Conservation (phyloP, 441 rosid genomes). For the Biscutella laevigata region DNA sequence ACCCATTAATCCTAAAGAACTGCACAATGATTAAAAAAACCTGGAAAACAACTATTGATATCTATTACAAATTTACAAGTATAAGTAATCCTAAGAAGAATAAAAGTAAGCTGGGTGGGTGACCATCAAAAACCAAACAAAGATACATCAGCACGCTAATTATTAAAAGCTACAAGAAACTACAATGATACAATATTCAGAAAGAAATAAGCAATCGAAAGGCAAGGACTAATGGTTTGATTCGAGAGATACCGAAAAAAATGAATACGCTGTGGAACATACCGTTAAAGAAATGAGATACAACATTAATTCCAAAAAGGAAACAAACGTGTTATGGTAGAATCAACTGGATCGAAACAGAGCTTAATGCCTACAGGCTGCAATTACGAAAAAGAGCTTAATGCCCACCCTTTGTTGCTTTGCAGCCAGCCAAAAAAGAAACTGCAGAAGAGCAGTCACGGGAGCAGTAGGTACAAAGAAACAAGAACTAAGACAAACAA, state of each 20-base stretch:
- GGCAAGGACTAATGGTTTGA: background rate
- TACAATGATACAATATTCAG: background rate
- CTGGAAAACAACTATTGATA: background rate
- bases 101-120: background rate
- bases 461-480: background rate
- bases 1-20: background rate
- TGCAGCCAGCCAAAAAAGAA: background rate
- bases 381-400: background rate
- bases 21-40: background rate
- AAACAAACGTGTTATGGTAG: background rate
- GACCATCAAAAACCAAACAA: conserved; percentile 7
- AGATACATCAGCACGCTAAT: conserved; percentile 6
- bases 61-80: background rate
- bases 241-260: background rate
- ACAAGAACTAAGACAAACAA: background rate
- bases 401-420: background rate
- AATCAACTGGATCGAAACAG: background rate
- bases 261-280: conserved; percentile 3
- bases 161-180: background rate
- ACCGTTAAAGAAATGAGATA: conserved; percentile 3
- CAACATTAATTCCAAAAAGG: background rate
- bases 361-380: conserved; percentile 7
- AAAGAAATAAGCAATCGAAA: background rate
- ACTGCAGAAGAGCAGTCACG: background rate
- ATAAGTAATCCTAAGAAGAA: background rate